Base-by-base conservation (phyloP, 768 basidiomycete genomes). In the Wakefieldia striispora region DNA sequence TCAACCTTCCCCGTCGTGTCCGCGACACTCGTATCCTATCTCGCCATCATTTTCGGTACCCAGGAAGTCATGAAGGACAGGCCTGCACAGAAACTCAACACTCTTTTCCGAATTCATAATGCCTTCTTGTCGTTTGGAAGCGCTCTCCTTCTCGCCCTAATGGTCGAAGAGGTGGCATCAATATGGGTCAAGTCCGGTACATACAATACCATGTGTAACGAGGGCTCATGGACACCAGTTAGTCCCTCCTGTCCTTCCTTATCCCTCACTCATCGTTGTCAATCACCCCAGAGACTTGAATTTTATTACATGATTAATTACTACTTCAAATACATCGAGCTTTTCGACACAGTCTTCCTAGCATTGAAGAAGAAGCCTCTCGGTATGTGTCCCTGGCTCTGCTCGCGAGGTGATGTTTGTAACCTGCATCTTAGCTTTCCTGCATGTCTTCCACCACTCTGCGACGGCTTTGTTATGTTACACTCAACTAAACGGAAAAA, bases 301-400 rank as follows among this genome's bases (percentile, higher is more conserved):
- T 87, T 94, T 64, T 97, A 91, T 76, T 98, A 99, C 76, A 93
- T 98, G 78, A 78, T 97, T 77, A 99, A 99, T 76, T 99, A 98
- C 75, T 94, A 86, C 72, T 91, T 97, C 82, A 97, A 97, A 69
- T 98, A 97, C 70, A 74, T 97, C 56, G 97, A 99, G 72, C 82
- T 98, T 51, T 69, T 95, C 55, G 97, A 98, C 75, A 99, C 97
- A 13, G 81, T 97, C 57, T 99, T 98, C 80, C 83, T 99, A 57
- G 91, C 90, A 10, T 74, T 97, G 61, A 99, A 98, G 83, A 99
- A 98, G 80, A 98, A 98, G 72, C 92, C 92, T 14, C 78, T 99
- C 43, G 90, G 94, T 95, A 64, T 53, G 84, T 71, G 20, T 40
- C 40, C 17, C 6, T 19, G 24, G 49, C 19, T 38, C 24, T 44